Percentiles rank a stretch among this genome's conserved stretches.
Evolutionary conservation across 164 flowering plant genomes (phyloP).

Genomic region (Vitis vinifera): DNA sequence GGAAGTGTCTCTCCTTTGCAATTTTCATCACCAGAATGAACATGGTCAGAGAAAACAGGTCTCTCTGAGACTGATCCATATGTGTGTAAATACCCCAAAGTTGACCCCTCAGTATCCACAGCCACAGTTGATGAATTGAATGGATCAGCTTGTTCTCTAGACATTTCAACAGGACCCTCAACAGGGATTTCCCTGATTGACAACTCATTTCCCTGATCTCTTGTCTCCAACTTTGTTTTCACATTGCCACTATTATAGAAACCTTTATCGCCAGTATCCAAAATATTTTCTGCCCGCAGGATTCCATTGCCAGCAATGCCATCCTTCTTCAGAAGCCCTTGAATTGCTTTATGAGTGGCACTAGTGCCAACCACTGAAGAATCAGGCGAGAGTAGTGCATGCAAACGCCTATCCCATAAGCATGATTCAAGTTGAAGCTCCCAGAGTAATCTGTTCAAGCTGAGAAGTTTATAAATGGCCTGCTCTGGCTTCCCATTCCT

Average conservation of each 20-base stretch:
- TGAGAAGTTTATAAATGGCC: conserved; percentile 45
- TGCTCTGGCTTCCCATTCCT: conserved; percentile 34
- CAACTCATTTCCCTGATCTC: conserved; percentile 10
- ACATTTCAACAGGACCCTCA: conserved; percentile 10
- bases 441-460: conserved; percentile 59
- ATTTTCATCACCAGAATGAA: conserved; percentile 15
- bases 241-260: conserved; percentile 9
- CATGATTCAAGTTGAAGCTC: conserved; percentile 71
- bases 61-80: neutral
- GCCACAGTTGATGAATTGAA: conserved; percentile 5
- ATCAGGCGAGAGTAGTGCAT: conserved; percentile 38
- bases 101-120: conserved; percentile 11
- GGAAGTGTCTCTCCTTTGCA: conserved; percentile 9
- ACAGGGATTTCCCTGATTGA: conserved; percentile 18
- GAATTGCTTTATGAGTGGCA: conserved; percentile 14
- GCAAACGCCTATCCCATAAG: conserved; percentile 81
- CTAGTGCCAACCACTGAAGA: conserved; percentile 10
- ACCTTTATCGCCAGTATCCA: conserved; percentile 8
- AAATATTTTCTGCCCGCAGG: neutral
- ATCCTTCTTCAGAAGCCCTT: conserved; percentile 24
- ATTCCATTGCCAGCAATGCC: conserved; percentile 11
- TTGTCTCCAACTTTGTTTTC: conserved; percentile 23
- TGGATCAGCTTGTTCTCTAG: conserved; percentile 7
- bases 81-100: neutral
- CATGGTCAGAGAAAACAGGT: neutral